These are phyloP conservation scores for Sporobolomyces pararoseus DNA, from an alignment of 768 basidiomycete species.

Conservation along the genomic window DNA sequence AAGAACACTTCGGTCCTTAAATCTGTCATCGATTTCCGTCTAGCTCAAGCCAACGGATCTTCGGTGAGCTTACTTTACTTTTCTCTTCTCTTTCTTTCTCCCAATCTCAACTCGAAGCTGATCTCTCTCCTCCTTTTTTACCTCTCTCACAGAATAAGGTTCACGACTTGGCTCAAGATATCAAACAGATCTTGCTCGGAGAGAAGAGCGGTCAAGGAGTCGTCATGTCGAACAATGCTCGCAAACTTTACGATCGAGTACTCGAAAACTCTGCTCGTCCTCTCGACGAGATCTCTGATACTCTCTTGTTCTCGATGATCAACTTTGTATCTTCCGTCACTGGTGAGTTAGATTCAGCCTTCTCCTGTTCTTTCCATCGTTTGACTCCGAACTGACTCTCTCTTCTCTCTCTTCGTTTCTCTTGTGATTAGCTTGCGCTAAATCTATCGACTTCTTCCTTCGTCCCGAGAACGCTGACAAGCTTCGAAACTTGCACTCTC, in stretches of 20 bases:
- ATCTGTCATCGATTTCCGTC: constrained; percentile 8
- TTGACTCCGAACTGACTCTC: background rate
- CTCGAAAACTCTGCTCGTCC: constrained; percentile 5
- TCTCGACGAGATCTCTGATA: constrained; percentile 15
- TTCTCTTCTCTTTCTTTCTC: background rate
- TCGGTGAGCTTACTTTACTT: background rate
- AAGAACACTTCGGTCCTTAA: constrained; percentile 1
- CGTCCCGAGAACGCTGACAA: background rate
- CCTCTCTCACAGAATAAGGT: background rate
- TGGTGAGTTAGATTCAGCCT: background rate
- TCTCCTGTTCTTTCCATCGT: background rate
- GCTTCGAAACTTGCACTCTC: background rate
- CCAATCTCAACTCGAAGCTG: background rate
- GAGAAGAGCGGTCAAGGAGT: constrained; percentile 17
- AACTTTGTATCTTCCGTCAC: constrained; percentile 11
- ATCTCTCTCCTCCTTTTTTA: background rate
- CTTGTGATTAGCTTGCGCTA: constrained; percentile 12
- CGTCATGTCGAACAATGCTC: constrained; percentile 9
- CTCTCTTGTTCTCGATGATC: constrained; percentile 26
- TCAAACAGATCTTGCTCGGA: constrained; percentile 14
- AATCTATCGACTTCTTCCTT: constrained; percentile 28
- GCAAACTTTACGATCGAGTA: constrained; percentile 19
- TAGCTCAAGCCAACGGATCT: background rate
- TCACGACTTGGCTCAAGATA: constrained; percentile 14
- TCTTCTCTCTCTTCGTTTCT: background rate